These are phyloP conservation scores for Wickerhamomyces bisporus DNA, from an alignment of 805 yeast species.

Conservation along the genomic window DNA sequence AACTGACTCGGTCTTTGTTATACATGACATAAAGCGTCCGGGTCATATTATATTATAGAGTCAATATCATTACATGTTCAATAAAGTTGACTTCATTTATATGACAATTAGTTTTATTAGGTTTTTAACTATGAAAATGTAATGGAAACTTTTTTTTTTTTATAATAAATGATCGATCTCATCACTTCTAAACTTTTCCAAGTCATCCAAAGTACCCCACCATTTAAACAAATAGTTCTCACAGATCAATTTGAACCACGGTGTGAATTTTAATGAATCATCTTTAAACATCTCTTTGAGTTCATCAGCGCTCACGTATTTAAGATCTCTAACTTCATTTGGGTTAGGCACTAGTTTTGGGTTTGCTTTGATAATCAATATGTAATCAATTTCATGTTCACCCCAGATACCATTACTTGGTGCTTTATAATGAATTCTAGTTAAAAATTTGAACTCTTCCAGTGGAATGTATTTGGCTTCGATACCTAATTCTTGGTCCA, in stretches of 20 bases:
- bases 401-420: slow-evolving; percentile 87
- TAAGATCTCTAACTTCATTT: slow-evolving; percentile 81
- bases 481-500: slow-evolving; percentile 92
- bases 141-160: too few species aligned
- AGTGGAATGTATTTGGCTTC: slow-evolving; percentile 50
- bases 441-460: slow-evolving; percentile 72
- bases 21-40: too few species aligned
- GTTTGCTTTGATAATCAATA: slow-evolving; percentile 64
- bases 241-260: slow-evolving; percentile 97
- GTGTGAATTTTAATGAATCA: slow-evolving; percentile 70
- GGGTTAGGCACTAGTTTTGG: slow-evolving; percentile 52
- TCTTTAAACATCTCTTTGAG: slow-evolving; percentile 75
- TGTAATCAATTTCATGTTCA: slow-evolving; percentile 96
- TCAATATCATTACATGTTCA: too few species aligned
- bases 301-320: slow-evolving; percentile 65
- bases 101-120: too few species aligned
- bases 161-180: slow-evolving; percentile 22
- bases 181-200: slow-evolving; percentile 44
- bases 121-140: too few species aligned
- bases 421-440: slow-evolving; percentile 93
- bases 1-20: too few species aligned
- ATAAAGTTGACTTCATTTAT: too few species aligned
- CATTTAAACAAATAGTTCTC: slow-evolving; percentile 85
- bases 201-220: slow-evolving; percentile 77
- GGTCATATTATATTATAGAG: too few species aligned